Conservation (phyloP, 768 basidiomycete species). For the Trametes maxima region DNA sequence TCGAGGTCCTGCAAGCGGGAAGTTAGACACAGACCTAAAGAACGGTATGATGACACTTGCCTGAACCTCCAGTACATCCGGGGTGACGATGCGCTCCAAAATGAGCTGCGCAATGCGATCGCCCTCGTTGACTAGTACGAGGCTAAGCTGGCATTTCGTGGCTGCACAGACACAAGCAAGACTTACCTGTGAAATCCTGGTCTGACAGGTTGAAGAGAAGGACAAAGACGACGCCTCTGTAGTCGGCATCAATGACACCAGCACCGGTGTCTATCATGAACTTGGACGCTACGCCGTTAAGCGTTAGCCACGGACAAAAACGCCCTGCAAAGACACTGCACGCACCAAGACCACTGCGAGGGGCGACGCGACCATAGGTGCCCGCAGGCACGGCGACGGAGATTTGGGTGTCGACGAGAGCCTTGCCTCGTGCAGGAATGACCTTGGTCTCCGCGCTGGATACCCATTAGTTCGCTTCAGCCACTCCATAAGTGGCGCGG, state of each 20-base stretch:
- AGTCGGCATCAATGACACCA: constrained; percentile 96
- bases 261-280: constrained; percentile 98
- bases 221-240: constrained; percentile 89
- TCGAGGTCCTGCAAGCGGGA: constrained; percentile 66
- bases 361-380: constrained; percentile 96
- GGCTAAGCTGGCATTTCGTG: neutral
- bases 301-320: neutral
- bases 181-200: constrained; percentile 79
- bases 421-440: constrained; percentile 90
- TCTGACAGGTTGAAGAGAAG: constrained; percentile 93
- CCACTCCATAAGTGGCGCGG: neutral
- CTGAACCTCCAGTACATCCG: constrained; percentile 83
- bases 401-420: constrained; percentile 86
- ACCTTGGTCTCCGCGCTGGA: constrained; percentile 79
- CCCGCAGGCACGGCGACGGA: constrained; percentile 93
- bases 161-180: neutral
- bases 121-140: constrained; percentile 74
- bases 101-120: constrained; percentile 97
- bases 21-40: constrained; percentile 2
- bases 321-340: neutral
- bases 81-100: constrained; percentile 86
- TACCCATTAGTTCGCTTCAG: neutral
- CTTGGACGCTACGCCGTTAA: constrained; percentile 71
- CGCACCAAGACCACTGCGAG: constrained; percentile 92
- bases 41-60: constrained; percentile 44